Base-by-base conservation (phyloP, 2,329 filamentous ascomycete species). In the Coniochaeta pulveracea region DNA sequence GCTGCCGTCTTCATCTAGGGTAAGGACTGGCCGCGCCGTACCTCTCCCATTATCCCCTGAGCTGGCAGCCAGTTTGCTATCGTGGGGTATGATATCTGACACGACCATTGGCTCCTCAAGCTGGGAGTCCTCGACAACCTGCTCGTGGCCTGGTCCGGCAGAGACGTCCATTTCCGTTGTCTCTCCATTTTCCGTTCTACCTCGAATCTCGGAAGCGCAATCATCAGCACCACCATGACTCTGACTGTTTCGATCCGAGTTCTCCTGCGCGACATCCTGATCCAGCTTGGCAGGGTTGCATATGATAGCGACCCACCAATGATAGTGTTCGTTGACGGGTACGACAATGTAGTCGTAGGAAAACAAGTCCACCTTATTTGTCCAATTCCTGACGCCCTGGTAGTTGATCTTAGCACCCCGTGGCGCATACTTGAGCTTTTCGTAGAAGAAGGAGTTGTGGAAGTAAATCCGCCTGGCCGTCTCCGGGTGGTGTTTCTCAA, bases 271-370 rank as follows among this genome's bases (percentile, higher is more conserved):
- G 11, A 27, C 34, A 14, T 40, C 38, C 2, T 51, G 52, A 6
- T 74, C 48, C 15, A 91, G 64, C 33, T 69, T 76, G 4, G 75
- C 71, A 3, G 89, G 69, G 47, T 98, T 94, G 68, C 85, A 94
- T 34, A 98, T 89, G 36, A 98, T 89, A 10, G 85, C 86, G 43
- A 96, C 63, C 56, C 91, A 96, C 91, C 93, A 98, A 55, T 98
- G 91, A 2, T 66, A 60, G 43, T 75, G 65, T 50, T 95, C 83
- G 46, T 94, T 93, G 52, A 98, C 85, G 0, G 91, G 91, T 6
- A 98, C 81, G 9, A 96, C 69, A 37, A 96, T 77, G 52, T 88
- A 95, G 50, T 94, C 85, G 45, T 84, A 86, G 5, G 67, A 70
- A 47, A 96, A 84, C 7, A 98, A 58, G 49, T 98, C 84, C 15